Percentiles rank a stretch among this genome's conserved stretches.
These are phyloP conservation scores for Neurospora tetrasperma DNA, from an alignment of 495 filamentous ascomycete genomes.

Conservation along the genomic window DNA sequence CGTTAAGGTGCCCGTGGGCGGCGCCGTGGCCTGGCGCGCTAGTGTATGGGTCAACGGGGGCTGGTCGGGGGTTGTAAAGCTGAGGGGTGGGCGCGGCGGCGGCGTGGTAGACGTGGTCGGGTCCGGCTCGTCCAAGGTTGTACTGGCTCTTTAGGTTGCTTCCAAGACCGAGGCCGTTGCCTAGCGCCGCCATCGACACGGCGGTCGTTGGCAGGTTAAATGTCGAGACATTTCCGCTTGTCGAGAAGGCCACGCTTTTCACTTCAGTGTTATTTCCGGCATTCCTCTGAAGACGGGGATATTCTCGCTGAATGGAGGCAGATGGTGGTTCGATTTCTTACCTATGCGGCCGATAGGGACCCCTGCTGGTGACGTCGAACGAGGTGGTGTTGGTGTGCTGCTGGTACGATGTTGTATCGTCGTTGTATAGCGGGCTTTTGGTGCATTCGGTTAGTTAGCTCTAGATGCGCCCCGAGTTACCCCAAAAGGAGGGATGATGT, in stretches of 20 bases:
- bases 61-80: conserved; percentile 25
- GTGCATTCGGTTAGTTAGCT: conserved; percentile 19
- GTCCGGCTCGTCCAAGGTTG: conserved; percentile 15
- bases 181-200: conserved; percentile 1
- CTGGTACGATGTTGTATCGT: conserved; percentile 16
- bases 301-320: conserved; percentile 4
- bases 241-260: conserved; percentile 30
- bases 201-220: conserved; percentile 23
- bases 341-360: conserved; percentile 34
- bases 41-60: conserved; percentile 21
- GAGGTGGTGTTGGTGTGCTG: conserved; percentile 9
- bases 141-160: conserved; percentile 6
- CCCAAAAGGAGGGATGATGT: background rate
- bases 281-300: conserved; percentile 17
- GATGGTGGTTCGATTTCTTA: conserved; percentile 24
- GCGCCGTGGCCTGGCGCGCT: conserved; percentile 13
- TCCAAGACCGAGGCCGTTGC: conserved; percentile 6
- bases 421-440: conserved; percentile 33
- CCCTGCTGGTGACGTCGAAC: conserved; percentile 22
- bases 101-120: background rate
- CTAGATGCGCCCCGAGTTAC: conserved; percentile 11
- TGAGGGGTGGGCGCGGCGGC: conserved; percentile 21
- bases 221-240: conserved; percentile 26
- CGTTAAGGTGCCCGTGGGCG: conserved; percentile 19
- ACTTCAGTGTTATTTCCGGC: conserved; percentile 31